Conservation (phyloP, 2,329 filamentous ascomycete species). For the Aspergillus floridensis region DNA sequence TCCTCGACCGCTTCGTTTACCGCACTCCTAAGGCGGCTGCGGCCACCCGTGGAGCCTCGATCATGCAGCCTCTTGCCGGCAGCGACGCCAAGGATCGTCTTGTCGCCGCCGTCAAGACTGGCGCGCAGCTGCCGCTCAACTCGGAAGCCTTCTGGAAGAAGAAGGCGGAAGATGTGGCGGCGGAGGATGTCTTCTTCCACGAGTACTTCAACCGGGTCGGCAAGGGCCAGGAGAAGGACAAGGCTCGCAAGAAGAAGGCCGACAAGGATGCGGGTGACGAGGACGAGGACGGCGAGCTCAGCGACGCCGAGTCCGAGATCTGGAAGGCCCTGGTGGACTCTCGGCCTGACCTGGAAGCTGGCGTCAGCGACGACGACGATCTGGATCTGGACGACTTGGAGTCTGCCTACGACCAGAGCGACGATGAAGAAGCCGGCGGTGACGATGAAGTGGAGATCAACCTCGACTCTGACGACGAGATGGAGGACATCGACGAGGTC, state of each 20-base stretch:
- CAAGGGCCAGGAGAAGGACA: conserved; percentile 51
- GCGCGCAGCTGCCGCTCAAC: conserved; percentile 70
- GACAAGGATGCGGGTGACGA: conserved; percentile 47
- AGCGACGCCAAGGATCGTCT: conserved; percentile 60
- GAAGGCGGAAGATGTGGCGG: conserved; percentile 81
- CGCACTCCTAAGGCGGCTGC: conserved; percentile 75
- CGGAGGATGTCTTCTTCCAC: conserved; percentile 97
- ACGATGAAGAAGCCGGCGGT: conserved; percentile 41
- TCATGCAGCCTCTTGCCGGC: conserved; percentile 89
- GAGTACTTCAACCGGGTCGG: conserved; percentile 82
- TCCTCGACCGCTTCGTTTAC: conserved; percentile 98
- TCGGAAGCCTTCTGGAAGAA: conserved; percentile 87
- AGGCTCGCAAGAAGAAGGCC: conserved; percentile 54
- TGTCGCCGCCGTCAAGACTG: conserved; percentile 57
- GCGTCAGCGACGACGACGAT: conserved; percentile 59
- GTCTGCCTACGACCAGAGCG: conserved; percentile 47
- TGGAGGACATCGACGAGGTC: conserved; percentile 48
- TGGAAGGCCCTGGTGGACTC: conserved; percentile 88
- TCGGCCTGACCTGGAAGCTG: conserved; percentile 70
- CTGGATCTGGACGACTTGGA: conserved; percentile 57
- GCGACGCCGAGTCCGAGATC: conserved; percentile 73
- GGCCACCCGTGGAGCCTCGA: conserved; percentile 71
- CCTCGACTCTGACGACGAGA: conserved; percentile 47
- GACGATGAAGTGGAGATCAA: conserved; percentile 49
- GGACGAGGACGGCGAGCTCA: conserved; percentile 48